Percentiles rank a stretch among this genome's conserved stretches.
phyloP scores from a whole-genome alignment of 441 rosid species.

The Cnidoscolus chayamansa region DNA sequence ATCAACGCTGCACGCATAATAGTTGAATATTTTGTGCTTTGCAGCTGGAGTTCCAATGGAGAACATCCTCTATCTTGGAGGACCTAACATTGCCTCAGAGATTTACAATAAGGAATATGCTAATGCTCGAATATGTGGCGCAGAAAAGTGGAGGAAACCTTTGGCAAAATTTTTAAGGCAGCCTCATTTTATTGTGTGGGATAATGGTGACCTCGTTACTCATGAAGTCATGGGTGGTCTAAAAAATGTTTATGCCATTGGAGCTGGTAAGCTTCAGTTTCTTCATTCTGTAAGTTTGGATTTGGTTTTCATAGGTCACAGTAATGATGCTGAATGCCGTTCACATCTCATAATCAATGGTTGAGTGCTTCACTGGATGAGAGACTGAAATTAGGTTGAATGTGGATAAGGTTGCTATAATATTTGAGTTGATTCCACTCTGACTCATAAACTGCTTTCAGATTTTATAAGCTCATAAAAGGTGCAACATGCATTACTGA shows the following conservation, averaged over 20 bases:
- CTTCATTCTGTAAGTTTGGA: neutral
- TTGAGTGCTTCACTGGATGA: neutral
- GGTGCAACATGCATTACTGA: neutral
- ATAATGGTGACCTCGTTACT: conserved; percentile 64
- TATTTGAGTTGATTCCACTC: neutral
- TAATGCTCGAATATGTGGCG: conserved; percentile 96
- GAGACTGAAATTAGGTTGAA: neutral
- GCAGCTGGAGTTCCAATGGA: conserved; percentile 81
- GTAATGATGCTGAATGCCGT: neutral
- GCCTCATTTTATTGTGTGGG: conserved; percentile 94
- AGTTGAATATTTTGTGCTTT: conserved; percentile 15
- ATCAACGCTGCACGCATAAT: neutral
- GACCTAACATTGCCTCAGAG: conserved; percentile 96
- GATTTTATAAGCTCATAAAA: neutral
- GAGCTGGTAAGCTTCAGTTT: conserved; percentile 63
- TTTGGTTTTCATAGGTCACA: neutral
- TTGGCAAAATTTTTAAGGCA: conserved; percentile 83
- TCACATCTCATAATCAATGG: neutral
- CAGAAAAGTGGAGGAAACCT: conserved; percentile 89
- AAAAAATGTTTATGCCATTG: conserved; percentile 97
- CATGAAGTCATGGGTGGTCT: conserved; percentile 66
- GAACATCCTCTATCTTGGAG: conserved; percentile 89
- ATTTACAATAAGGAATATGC: conserved; percentile 92
- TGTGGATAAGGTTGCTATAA: neutral
- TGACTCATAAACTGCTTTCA: neutral